Percentiles rank a stretch among this genome's conserved stretches.
Evolutionary conservation across 495 filamentous ascomycete species (phyloP).

Genomic region (Xylaria palmicola): DNA sequence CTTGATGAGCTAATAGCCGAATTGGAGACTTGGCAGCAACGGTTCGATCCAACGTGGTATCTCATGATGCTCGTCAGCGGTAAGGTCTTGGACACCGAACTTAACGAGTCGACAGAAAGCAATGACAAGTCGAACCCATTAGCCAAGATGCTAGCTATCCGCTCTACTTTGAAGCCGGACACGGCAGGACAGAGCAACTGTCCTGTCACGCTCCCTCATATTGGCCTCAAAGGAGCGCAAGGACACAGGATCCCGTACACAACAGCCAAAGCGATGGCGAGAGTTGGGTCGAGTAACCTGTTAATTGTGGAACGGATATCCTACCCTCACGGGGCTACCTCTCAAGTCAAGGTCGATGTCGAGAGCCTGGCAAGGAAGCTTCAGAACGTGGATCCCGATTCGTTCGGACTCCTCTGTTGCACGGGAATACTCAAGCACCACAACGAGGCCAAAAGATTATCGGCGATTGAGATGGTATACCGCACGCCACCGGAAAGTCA

Average conservation of each 20-base stretch:
- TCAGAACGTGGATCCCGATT: conserved; percentile 31
- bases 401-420: conserved; percentile 51
- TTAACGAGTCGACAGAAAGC: background rate
- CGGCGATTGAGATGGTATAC: conserved; percentile 20
- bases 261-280: background rate
- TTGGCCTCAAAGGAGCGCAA: background rate
- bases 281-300: background rate
- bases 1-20: conserved; percentile 34
- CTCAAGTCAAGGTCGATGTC: conserved; percentile 33
- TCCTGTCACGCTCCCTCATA: background rate
- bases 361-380: conserved; percentile 43
- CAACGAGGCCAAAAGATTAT: background rate
- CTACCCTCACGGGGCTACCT: conserved; percentile 14
- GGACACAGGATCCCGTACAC: background rate
- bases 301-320: conserved; percentile 1
- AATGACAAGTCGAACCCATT: background rate
- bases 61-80: conserved; percentile 36
- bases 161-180: conserved; percentile 38
- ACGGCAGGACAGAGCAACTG: conserved; percentile 24
- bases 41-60: conserved; percentile 40
- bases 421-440: conserved; percentile 36
- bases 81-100: background rate
- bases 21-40: conserved; percentile 41
- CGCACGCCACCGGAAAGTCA: background rate
- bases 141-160: conserved; percentile 23